Percentiles rank a stretch among this genome's conserved stretches.
Evolutionary conservation across 768 basidiomycete species (phyloP).

Genomic region (Paxillus rubicundulus): DNA sequence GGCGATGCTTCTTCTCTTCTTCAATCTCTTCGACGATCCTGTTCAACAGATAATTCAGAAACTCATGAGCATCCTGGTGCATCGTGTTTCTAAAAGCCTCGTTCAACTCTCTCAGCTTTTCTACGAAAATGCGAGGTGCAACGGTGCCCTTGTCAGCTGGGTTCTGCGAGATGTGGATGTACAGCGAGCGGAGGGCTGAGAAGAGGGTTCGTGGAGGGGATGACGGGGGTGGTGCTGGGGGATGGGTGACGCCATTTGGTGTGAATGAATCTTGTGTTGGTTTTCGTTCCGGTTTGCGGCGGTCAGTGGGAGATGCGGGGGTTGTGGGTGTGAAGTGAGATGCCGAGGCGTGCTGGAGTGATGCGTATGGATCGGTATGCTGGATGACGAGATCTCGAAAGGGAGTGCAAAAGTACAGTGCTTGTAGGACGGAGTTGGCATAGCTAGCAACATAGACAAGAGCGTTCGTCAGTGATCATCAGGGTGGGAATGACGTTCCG

Average conservation of each 20-base stretch:
- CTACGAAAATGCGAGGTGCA: constrained; percentile 87
- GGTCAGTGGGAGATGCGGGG: constrained; percentile 32
- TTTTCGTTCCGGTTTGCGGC: constrained; percentile 60
- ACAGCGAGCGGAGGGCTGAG: constrained; percentile 91
- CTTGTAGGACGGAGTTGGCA: constrained; percentile 97
- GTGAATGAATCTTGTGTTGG: constrained; percentile 35
- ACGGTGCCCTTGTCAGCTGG: constrained; percentile 81
- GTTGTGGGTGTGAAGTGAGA: constrained; percentile 21
- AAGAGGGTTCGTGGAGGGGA: constrained; percentile 73
- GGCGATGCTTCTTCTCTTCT: constrained; percentile 53
- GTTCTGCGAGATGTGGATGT: constrained; percentile 76
- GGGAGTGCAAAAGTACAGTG: constrained; percentile 92
- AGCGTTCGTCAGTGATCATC: constrained; percentile 18
- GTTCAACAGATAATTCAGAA: constrained; percentile 92
- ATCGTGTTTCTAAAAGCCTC: constrained; percentile 86
- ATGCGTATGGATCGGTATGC: constrained; percentile 49
- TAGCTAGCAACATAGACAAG: constrained; percentile 53
- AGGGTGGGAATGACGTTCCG: constrained; percentile 2
- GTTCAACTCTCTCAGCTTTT: constrained; percentile 91
- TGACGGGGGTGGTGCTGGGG: constrained; percentile 47
- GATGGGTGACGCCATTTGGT: constrained; percentile 24
- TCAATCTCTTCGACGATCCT: constrained; percentile 92
- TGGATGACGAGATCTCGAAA: constrained; percentile 90
- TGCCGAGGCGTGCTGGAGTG: constrained; percentile 33
- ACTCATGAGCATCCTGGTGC: constrained; percentile 99